Evolutionary conservation across 441 rosid genomes (phyloP).

Genomic region (Eutrema salsugineum): DNA sequence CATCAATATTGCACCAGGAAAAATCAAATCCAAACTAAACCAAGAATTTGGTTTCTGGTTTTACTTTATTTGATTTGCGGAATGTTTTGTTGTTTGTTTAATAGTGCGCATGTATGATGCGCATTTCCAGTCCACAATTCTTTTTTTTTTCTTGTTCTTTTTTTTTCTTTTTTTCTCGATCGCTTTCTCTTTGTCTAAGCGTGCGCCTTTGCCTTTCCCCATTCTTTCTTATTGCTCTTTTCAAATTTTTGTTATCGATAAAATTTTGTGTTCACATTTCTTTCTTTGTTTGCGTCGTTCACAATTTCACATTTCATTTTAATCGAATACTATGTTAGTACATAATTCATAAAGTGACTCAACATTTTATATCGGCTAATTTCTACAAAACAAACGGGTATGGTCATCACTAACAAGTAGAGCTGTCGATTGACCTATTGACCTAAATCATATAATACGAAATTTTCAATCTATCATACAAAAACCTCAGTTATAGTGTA

Average conservation of each 20-base stretch:
- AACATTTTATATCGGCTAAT: neutral
- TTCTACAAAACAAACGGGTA: neutral
- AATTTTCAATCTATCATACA: neutral
- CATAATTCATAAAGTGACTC: neutral
- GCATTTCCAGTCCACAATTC: slow-evolving; percentile 26
- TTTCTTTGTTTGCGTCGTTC: neutral
- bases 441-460: neutral
- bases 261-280: slow-evolving; percentile 9
- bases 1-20: neutral
- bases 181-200: slow-evolving; percentile 29
- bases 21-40: neutral
- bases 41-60: neutral
- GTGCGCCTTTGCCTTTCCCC: slow-evolving; percentile 24
- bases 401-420: neutral
- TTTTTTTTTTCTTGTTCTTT: neutral
- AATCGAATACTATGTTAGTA: neutral
- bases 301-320: slow-evolving; percentile 11
- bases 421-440: slow-evolving; percentile 13
- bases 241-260: neutral
- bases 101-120: slow-evolving; percentile 30
- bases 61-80: neutral
- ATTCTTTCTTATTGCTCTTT: neutral
- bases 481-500: neutral
- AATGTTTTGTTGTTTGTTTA: neutral
- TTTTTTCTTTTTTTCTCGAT: neutral